Base-by-base conservation (phyloP, 23 red algal species). In the Chondrus crispus region DNA sequence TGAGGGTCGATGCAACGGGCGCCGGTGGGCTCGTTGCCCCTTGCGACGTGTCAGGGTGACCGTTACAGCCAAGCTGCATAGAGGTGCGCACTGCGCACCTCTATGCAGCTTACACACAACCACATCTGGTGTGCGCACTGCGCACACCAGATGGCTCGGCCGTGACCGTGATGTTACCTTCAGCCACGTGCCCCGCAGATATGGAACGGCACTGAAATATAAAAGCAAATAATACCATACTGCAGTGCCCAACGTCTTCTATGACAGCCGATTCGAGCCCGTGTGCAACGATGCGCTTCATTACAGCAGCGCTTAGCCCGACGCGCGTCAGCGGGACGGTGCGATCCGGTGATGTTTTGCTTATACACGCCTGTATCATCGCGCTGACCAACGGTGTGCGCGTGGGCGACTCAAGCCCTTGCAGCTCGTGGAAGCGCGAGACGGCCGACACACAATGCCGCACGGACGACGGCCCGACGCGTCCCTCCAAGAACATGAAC, bases 401-500 rank as follows among this genome's bases (percentile, higher is more conserved):
- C 4, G 58, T 64, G 16, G 58, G 58, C 20, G 82, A 86, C 19
- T 53, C 55, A 35, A 29, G 33, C 6, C 44, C 10, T 6, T 62
- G 35, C 22, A 36, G 40, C 38, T 70, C 82, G 41, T 86, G 54
- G 57, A 68, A 86, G 6, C 82, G 44, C 35, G 58, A 37, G 4
- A 86, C 57, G 18, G 55, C 63, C 58, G 63, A 47, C 6, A 86
- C 41, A 55, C 46, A 68, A 4, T 86, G 82, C 12, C 46, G 53
- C 29, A 68, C 46, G 10, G 82, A 86, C 28, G 58, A 44, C 5
- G 55, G 14, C 2, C 46, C 29, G 22, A 70, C 60, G 6, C 39
- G 2, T 40, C 57, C 55, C 45, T 68, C 57, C 16, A 20, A 24
- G 18, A 60, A 69, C 20, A 86, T 46, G 46, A 41, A 46, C 14